phyloP scores from a whole-genome alignment of 495 filamentous ascomycete genomes.

The Podospora tetraspora region DNA sequence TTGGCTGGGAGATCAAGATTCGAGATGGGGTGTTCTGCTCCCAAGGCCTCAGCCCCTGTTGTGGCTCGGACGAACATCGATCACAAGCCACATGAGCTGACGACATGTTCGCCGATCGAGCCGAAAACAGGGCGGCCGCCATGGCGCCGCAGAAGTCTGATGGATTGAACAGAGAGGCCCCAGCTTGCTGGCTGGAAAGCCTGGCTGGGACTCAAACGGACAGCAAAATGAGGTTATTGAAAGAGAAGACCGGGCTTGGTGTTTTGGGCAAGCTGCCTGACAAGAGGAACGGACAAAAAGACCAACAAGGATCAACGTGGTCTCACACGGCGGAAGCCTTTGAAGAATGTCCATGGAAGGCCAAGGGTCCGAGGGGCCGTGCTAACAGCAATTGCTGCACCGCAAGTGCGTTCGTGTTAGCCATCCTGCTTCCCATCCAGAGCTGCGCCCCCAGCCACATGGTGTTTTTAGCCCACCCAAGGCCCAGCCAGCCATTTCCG shows the following conservation, averaged over 20 bases:
- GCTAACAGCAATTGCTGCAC: neutral
- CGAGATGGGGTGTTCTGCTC: neutral
- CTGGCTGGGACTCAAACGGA: neutral
- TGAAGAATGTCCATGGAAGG: neutral
- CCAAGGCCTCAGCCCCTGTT: neutral
- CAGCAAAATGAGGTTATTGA: neutral
- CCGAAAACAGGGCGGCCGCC: conserved; percentile 4
- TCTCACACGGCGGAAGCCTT: neutral
- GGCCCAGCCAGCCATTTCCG: conserved; percentile 20
- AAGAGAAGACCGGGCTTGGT: neutral
- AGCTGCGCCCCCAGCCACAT: neutral
- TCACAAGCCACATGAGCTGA: conserved; percentile 3
- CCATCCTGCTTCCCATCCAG: neutral
- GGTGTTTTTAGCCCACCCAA: conserved; percentile 13
- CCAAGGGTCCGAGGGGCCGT: neutral
- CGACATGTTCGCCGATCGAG: conserved; percentile 1
- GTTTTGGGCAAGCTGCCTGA: neutral
- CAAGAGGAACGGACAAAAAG: neutral
- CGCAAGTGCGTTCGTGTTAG: conserved; percentile 2
- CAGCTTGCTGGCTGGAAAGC: neutral
- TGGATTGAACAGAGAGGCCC: neutral
- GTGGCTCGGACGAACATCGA: neutral
- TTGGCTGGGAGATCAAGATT: neutral
- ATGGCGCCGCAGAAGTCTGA: neutral
- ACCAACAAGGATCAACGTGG: neutral